Evolutionary conservation across 495 filamentous ascomycete species (phyloP), one percentile per base, ranked within the genome.

Genomic region (Astrothelium subdiscretum): DNA sequence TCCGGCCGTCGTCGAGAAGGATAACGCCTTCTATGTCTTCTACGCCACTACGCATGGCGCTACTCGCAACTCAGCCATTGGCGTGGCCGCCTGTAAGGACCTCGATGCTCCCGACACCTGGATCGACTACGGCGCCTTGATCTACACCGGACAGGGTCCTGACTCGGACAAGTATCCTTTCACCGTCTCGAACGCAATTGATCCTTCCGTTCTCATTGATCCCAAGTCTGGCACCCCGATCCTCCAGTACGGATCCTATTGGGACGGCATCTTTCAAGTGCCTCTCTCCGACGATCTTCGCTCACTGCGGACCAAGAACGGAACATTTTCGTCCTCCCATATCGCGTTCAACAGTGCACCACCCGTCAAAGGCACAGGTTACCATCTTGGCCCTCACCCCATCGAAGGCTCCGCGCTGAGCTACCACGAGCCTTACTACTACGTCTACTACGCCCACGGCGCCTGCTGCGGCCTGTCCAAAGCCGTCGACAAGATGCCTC

Each of bases 401-500:
- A 72, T 80, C 58, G 87, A 90, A 65, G 87, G 79, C 1, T 57
- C 77, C 0, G 84, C 76, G 62, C 65, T 95, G 79, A 91, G 88
- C 82, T 96, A 97, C 76, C 84, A 95, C 66, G 91, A 96, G 74
- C 73, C 96, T 29, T 86, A 88, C 71, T 90, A 95, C 79, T 97
- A 95, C 77, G 85, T 97, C 57, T 82, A 82, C 68, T 79, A 90
- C 69, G 80, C 74, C 22, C 96, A 97, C 75, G 78, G 80, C 57
- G 83, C 94, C 60, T 73, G 80, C 57, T 82, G 84, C 38, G 63
- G 48, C 11, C 70, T 83, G n/a, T 75, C 73, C 38, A 82, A 83
- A 64, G 79, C 78, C 57, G 57, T 67, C 4, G 72, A 60, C 35
- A 71, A 65, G 31, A 85, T 86, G 0, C 70, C 81, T 0, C 57